phyloP scores from a whole-genome alignment of 129 eudicot species.

The Dittrichia graveolens region DNA sequence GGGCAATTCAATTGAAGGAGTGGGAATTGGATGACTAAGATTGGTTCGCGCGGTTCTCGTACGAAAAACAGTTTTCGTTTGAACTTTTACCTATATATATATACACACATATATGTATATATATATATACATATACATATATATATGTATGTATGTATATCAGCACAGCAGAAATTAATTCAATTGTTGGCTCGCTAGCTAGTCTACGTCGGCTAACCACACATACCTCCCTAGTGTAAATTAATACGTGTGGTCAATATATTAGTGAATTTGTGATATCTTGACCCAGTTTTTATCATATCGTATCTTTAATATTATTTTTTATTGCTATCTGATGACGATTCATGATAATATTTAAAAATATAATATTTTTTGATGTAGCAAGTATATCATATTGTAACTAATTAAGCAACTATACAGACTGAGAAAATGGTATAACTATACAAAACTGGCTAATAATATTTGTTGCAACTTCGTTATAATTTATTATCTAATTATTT shows the following conservation, averaged over 20 bases:
- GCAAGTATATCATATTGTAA: not conserved
- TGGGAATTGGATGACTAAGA: no score
- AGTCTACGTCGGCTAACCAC: not conserved
- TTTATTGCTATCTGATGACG: conserved; percentile 8
- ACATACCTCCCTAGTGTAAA: not conserved
- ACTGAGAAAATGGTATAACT: not conserved
- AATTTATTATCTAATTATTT: no score
- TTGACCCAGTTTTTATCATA: conserved; percentile 3
- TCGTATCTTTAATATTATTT: not conserved
- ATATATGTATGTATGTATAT: no score
- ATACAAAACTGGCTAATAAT: no score
- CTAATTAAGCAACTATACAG: not conserved
- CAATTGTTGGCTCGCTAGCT: not conserved
- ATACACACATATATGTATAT: no score
- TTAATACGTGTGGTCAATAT: not conserved
- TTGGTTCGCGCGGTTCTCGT: no score
- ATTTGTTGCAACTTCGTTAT: no score
- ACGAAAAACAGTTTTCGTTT: no score
- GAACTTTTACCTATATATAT: no score
- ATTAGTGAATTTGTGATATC: not conserved
- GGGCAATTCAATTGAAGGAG: no score
- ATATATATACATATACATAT: no score
- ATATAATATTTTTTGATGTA: not conserved
- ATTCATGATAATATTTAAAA: not conserved
- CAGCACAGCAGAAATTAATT: no score